Conservation (phyloP, 208 protist species). For the Acanthamoeba healyi region DNA sequence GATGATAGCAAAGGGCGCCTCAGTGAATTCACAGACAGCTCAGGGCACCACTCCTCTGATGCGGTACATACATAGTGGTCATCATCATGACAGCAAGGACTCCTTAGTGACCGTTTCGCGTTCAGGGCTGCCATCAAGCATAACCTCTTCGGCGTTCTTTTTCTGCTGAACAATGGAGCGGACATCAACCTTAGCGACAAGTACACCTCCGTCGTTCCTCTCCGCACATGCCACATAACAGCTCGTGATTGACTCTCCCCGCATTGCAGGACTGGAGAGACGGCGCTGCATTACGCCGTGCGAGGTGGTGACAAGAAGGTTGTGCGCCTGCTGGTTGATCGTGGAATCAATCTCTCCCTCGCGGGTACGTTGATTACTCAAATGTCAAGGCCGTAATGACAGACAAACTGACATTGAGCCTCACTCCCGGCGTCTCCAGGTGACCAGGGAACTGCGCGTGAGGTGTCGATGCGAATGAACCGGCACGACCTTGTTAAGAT, state of each 20-base stretch:
- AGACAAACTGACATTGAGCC: no score
- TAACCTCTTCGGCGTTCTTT: constrained; percentile 26
- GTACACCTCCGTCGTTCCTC: background rate
- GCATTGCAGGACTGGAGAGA: constrained; percentile 40
- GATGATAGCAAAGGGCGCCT: constrained; percentile 65
- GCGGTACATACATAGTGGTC: no score
- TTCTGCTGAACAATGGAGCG: constrained; percentile 40
- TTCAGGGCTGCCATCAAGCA: constrained; percentile 64
- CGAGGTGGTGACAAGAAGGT: constrained; percentile 19
- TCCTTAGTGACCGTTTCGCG: background rate
- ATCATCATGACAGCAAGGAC: background rate
- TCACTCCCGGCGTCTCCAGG: background rate
- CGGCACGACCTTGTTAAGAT: constrained; percentile 38
- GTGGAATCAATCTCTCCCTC: background rate
- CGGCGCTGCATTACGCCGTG: constrained; percentile 67
- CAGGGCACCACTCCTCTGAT: constrained; percentile 47
- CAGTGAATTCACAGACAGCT: constrained; percentile 50
- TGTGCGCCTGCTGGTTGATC: constrained; percentile 33
- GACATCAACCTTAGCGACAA: constrained; percentile 63
- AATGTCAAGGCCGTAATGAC: no score
- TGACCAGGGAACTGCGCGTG: constrained; percentile 54
- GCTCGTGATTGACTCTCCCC: background rate
- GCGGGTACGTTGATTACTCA: background rate
- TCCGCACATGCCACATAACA: no score
- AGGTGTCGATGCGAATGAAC: background rate